Base-by-base conservation (phyloP, 805 yeast genomes). In the Candida suzukii region DNA sequence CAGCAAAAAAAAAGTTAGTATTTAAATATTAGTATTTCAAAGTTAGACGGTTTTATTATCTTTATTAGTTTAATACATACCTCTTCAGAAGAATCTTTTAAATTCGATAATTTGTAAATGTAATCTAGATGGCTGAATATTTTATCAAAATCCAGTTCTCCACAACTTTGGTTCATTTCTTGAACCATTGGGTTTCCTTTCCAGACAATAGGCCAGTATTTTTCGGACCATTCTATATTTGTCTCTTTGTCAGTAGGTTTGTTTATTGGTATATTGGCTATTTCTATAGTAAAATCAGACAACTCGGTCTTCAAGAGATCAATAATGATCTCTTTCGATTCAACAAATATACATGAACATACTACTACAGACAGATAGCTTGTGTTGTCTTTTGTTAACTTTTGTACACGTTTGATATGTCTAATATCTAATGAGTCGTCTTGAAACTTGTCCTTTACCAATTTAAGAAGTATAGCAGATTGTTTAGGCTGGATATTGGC, bases 191-290 rank as follows among this genome's bases (percentile, higher is more conserved):
- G 95, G 54, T 90, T 88, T 0, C 98, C 98, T 50, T 88, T 80
- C 98, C 98, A 93, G 31, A 87, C 71, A 41, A 87, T 63, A 0
- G 98, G 98, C 99, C 98, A 91, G 48, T 72, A 74, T 16, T 64
- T 49, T 4, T 59, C 42, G 2, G 88, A 73, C 96, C 96, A 90
- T 33, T 67, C 64, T 1, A 60, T 44, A 19, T 83, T 73, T 14
- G 77, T 58, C n/a, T 81, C 88, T 49, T 81, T 84, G 3, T 87
- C 78, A 5, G 73, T 67, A 0, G 97, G 95, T n/a, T 74, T 71
- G 42, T 68, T 68, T 21, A 52, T 52, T 0, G 97, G 93, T 1
- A 86, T 75, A 4, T 60, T 43, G 2, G 54, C 45, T 21, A 47
- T 32, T 10, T 45, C 52, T 6, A 61, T 20, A 59, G 46, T 4